These are phyloP conservation scores for Rubia balearica DNA, from an alignment of 305 asterid genomes.

Conservation along the genomic window DNA sequence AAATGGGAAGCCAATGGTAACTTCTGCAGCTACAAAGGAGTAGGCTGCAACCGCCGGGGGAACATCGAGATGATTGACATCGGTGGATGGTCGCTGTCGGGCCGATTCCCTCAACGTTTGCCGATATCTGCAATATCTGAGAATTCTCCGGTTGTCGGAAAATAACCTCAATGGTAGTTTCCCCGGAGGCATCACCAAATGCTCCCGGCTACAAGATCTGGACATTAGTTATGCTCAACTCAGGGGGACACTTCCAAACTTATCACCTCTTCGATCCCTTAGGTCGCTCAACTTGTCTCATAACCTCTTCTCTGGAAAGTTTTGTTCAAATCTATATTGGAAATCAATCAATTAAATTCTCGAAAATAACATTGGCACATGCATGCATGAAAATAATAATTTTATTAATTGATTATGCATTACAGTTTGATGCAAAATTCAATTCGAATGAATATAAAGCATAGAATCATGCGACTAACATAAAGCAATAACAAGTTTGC, in stretches of 20 bases:
- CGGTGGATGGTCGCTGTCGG: conserved; percentile 56
- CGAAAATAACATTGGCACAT: no score
- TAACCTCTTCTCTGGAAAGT: conserved; percentile 52
- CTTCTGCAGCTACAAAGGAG: conserved; percentile 53
- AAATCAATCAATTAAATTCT: no score
- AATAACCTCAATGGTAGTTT: conserved; percentile 44
- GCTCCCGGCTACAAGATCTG: conserved; percentile 53
- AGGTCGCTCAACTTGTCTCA: conserved; percentile 49
- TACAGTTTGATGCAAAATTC: no score
- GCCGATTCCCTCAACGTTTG: conserved; percentile 56
- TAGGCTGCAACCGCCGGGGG: conserved; percentile 43
- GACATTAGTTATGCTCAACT: conserved; percentile 33
- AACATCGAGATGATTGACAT: conserved; percentile 46
- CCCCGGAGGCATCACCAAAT: conserved; percentile 49
- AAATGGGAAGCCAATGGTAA: conserved; percentile 40
- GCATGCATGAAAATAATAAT: no score
- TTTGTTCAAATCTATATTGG: no score
- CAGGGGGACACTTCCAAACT: conserved; percentile 57
- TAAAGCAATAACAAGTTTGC: no score
- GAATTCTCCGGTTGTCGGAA: conserved; percentile 41
- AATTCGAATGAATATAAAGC: no score
- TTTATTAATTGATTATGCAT: no score
- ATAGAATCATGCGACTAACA: no score
- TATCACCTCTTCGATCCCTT: conserved; percentile 45
- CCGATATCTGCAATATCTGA: conserved; percentile 48